Base-by-base conservation (phyloP, 179 eudicot genomes). In the Patellifolia procumbens region DNA sequence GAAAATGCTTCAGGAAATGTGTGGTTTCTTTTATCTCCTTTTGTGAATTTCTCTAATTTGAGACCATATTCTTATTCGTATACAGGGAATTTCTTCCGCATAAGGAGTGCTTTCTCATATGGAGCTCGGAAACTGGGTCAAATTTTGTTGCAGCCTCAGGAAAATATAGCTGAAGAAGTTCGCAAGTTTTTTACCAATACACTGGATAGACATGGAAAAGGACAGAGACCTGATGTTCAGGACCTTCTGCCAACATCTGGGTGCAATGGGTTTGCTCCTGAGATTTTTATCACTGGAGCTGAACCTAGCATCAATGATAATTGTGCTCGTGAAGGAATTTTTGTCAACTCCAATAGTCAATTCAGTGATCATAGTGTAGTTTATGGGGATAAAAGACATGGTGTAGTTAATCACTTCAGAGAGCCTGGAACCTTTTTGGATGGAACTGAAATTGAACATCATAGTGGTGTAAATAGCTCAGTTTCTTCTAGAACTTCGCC, bases 41-140 rank as follows among this genome's bases (percentile, higher is more conserved):
- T 19, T 60, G 15, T 31, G 43, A 31, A 17, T 63, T 20, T 70
- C 42, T 32, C 3, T 51, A 17, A 48, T 29, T 3, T 37, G n/a
- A 66, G 17, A 15, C 15, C 32, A 20, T 28, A 37, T 64, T 31
- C 2, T 67, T 7, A 24, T 73, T 53, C 70, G 66, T 80, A 26
- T 68, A 58, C 78, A 96, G 99, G 99, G 37, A 96, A 90, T 71
- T 96, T 90, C 80, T 89, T 78, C 73, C 90, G 99, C 61, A 93
- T 96, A 80, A 85, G 91, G 76, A 91, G 98, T 74, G 99, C 99
- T 74, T 90, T 96, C 76, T 75, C 90, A 1, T 93, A 80, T 73
- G 99, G 98, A 63, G 97, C 98, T 74, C 83, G 87, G 49, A 91
- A 91, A 72, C 97, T 96, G 28, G 89, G 88, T 45, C 89, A 77